Evolutionary conservation across 129 eudicot genomes (phyloP), one percentile per base, ranked within the genome.

Genomic region (Centaurea solstitialis): DNA sequence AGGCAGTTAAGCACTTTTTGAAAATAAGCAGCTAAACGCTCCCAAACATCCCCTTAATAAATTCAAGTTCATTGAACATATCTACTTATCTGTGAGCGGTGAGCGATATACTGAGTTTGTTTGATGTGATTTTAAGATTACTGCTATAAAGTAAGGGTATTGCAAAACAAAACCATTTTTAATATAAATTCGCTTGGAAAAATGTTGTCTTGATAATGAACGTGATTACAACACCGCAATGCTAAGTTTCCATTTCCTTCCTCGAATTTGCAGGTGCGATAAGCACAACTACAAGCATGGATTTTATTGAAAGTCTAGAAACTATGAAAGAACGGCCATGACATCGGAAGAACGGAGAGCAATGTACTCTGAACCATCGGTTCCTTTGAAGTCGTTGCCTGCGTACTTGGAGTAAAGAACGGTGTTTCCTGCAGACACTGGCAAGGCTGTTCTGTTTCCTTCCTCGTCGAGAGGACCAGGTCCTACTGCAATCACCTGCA

Each of bases 351-450:
- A 91, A 66, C 93, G 82, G 33, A 92, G 85, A n/a, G 89, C 86
- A 1, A 94, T 92, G 84, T 94, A 94, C 10, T 87, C 83, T 4
- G 97, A 87, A 9, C 96, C 98, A 77, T 94, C 97, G 0, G 76
- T 9, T 22, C 94, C 93, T 76, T 92, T 90, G 83, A 94, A 90
- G 40, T 94, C 98, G 66, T 87, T 92, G 33, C 96, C 98, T 2
- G 96, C 98, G 23, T 90, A 94, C 78, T 94, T 94, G 11, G 98
- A 94, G 88, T 86, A 94, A 81, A 94, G 86, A 73, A 94, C 98
- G 13, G 93, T 90, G 87, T 85, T 89, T 75, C 98, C 98, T 22
- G 92, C 76, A 28, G 90, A 50, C 41, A 94, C 35, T 30, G 97
- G 73, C 41, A 92, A 69, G 6, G 87, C 86, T 37, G 80, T 90